phyloP scores from a whole-genome alignment of 305 asterid genomes.

The Fraxinus paxiana region DNA sequence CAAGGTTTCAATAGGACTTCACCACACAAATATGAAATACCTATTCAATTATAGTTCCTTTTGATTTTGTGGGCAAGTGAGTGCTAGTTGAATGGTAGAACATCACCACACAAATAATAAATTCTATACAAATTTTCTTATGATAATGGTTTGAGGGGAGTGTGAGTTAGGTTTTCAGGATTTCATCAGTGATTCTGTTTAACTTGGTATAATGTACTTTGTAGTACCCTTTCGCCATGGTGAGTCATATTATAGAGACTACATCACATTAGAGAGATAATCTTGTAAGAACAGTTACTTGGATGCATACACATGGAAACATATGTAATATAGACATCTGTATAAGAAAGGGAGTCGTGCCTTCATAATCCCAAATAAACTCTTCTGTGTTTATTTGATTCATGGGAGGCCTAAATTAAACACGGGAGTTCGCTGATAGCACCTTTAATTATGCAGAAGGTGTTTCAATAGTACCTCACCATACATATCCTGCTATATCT shows the following conservation, averaged over 20 bases:
- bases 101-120: background rate
- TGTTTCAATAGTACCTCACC: constrained; percentile 49
- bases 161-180: background rate
- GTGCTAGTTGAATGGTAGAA: background rate
- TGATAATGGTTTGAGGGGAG: background rate
- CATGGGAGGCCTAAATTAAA: constrained; percentile 28
- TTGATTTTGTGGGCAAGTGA: background rate
- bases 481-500: constrained; percentile 14
- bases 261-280: background rate
- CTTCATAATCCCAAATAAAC: constrained; percentile 33
- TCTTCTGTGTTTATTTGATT: constrained; percentile 30
- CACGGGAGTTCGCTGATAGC: constrained; percentile 36
- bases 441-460: constrained; percentile 31
- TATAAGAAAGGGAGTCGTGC: constrained; percentile 2
- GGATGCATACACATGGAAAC: background rate
- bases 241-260: background rate
- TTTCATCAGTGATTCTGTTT: background rate
- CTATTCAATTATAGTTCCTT: background rate
- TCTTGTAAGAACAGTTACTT: background rate
- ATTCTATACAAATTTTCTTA: background rate
- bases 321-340: background rate
- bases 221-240: background rate
- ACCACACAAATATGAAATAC: background rate
- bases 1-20: background rate
- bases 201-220: background rate